Percentiles rank a stretch among this genome's conserved stretches.
phyloP scores from a whole-genome alignment of 345 rosid genomes.

The Ceriops decandra region DNA sequence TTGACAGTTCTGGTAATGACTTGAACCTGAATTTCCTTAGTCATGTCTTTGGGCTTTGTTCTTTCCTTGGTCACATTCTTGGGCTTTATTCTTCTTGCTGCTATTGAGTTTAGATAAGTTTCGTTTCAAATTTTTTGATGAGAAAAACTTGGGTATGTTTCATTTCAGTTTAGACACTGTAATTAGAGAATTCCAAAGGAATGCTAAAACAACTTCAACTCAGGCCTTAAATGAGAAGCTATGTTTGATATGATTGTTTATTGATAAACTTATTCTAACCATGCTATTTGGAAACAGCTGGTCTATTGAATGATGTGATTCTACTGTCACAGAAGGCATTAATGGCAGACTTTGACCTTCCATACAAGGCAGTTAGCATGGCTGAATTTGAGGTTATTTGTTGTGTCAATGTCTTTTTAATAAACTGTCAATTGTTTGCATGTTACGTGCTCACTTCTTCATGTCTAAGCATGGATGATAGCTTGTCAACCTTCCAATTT shows the following conservation, averaged over 20 bases:
- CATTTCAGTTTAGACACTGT: too few species aligned
- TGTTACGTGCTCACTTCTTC: background rate
- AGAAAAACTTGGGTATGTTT: too few species aligned
- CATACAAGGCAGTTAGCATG: constrained; percentile 54
- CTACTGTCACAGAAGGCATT: constrained; percentile 44
- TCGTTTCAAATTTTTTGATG: too few species aligned
- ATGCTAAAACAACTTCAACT: too few species aligned
- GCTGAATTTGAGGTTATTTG: constrained; percentile 67
- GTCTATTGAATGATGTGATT: constrained; percentile 10
- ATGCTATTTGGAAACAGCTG: background rate
- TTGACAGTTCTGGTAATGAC: too few species aligned
- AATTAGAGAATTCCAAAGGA: too few species aligned
- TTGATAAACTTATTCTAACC: background rate
- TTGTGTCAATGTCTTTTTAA: background rate
- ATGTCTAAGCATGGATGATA: background rate
- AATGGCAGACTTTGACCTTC: constrained; percentile 64
- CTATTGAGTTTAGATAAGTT: too few species aligned
- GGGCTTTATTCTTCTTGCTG: too few species aligned
- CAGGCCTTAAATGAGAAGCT: too few species aligned
- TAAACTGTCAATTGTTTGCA: background rate
- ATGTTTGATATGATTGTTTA: background rate
- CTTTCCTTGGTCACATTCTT: too few species aligned
- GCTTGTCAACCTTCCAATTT: background rate
- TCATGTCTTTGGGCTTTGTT: too few species aligned
- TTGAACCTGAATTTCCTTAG: too few species aligned